A percentile compares a stretch with the other conserved stretches of the same genome.
Conservation (phyloP, 257 asterid species). For the Anisodus tanguticus region DNA sequence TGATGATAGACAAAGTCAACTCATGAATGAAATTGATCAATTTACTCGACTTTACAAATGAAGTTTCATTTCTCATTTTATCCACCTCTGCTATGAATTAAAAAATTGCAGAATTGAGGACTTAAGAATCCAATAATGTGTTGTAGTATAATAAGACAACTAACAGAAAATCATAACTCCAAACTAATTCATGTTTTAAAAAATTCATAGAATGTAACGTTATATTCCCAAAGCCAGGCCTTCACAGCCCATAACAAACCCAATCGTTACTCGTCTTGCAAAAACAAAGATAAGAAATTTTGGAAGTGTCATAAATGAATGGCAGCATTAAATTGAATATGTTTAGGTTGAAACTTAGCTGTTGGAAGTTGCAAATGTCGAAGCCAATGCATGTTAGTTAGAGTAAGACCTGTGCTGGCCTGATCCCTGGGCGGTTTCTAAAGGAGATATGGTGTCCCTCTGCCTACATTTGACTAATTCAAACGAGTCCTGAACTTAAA, state of each 20-base stretch:
- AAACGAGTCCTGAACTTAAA: neutral
- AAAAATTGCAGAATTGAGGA: neutral
- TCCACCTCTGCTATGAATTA: neutral
- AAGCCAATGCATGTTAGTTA: conserved; percentile 8
- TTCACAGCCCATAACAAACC: neutral
- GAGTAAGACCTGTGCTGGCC: neutral
- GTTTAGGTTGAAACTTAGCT: neutral
- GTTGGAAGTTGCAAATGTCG: conserved; percentile 14
- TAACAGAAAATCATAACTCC: neutral
- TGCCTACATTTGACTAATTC: neutral
- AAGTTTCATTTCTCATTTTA: neutral
- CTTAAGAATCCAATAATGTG: neutral
- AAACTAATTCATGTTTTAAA: neutral
- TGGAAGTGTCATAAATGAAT: neutral
- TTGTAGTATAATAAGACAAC: too few species aligned
- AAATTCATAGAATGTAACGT: neutral
- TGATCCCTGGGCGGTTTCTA: neutral
- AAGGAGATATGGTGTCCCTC: neutral
- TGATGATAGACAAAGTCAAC: neutral
- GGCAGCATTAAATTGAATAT: too few species aligned
- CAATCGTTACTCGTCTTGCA: neutral
- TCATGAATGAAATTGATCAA: neutral
- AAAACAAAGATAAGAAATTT: too few species aligned
- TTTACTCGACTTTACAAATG: neutral
- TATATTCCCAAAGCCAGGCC: neutral